These are phyloP conservation scores for Macrolepiota fuliginosa DNA, from an alignment of 768 basidiomycete species.

Conservation along the genomic window DNA sequence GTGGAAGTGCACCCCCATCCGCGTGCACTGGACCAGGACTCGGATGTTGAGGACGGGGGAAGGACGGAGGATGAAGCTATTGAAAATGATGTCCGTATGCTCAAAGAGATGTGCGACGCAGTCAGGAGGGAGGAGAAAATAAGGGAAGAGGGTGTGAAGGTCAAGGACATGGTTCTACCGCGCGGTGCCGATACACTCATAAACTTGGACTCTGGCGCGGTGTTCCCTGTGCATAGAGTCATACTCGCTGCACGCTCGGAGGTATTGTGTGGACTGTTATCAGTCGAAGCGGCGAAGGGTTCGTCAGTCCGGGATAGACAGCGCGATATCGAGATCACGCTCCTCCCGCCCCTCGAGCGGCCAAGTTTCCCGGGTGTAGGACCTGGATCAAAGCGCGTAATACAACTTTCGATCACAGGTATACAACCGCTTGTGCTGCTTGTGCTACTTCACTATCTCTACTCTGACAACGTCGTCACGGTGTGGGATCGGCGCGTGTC, in stretches of 20 bases:
- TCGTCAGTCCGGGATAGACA: constrained; percentile 12
- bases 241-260: constrained; percentile 63
- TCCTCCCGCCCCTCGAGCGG: constrained; percentile 8
- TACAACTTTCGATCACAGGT: constrained; percentile 45
- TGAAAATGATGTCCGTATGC: constrained; percentile 31
- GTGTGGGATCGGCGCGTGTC: constrained; percentile 80
- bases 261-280: constrained; percentile 42
- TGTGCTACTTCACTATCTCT: constrained; percentile 81
- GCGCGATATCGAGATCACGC: constrained; percentile 15
- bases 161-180: constrained; percentile 22
- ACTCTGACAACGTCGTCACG: constrained; percentile 79
- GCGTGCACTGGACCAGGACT: background rate
- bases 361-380: constrained; percentile 22
- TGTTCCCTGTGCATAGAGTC: constrained; percentile 61
- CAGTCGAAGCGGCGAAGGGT: background rate
- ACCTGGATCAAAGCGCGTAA: constrained; percentile 20
- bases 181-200: constrained; percentile 68
- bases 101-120: constrained; percentile 32
- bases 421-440: constrained; percentile 68
- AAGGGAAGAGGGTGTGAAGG: constrained; percentile 16
- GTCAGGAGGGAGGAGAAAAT: constrained; percentile 26
- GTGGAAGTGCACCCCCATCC: background rate
- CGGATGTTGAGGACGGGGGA: constrained; percentile 28
- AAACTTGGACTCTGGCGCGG: constrained; percentile 34
- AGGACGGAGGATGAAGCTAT: constrained; percentile 37